phyloP scores from a whole-genome alignment of 2,329 filamentous ascomycete genomes.

The Sporothrix humicola region DNA sequence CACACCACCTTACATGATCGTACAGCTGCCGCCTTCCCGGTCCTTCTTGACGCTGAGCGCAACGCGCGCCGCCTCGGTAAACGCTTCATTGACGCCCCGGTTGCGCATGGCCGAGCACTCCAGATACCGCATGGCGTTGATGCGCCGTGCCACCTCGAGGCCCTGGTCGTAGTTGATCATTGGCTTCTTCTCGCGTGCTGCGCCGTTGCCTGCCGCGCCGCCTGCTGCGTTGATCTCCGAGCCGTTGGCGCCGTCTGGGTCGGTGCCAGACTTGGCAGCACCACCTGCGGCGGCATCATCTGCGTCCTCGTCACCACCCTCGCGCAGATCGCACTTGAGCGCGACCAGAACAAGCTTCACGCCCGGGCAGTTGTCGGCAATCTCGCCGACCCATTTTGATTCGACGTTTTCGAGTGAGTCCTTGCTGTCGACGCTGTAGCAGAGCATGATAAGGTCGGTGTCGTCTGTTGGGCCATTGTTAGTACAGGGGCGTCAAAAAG shows the following conservation, averaged over 20 bases:
- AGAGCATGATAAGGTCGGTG: conserved; percentile 98
- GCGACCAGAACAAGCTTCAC: conserved; percentile 95
- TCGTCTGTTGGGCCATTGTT: conserved; percentile 59
- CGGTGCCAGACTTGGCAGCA: conserved; percentile 40
- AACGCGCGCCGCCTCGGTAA: conserved; percentile 95
- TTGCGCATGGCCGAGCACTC: conserved; percentile 99
- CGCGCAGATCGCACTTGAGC: conserved; percentile 93
- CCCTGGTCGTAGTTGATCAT: conserved; percentile 92
- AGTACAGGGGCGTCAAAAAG: background rate
- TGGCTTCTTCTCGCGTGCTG: conserved; percentile 64
- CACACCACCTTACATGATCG: conserved; percentile 57
- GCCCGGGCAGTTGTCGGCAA: conserved; percentile 94
- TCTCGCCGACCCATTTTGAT: conserved; percentile 98
- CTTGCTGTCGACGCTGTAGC: conserved; percentile 95
- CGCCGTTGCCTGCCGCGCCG: conserved; percentile 44
- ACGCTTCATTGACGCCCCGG: conserved; percentile 96
- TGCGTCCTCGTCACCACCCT: conserved; percentile 74
- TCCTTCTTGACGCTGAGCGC: conserved; percentile 76
- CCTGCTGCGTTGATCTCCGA: conserved; percentile 61
- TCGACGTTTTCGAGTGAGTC: conserved; percentile 98
- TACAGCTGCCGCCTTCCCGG: conserved; percentile 66
- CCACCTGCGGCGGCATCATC: conserved; percentile 57
- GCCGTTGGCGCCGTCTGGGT: conserved; percentile 23
- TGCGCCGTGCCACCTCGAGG: conserved; percentile 86
- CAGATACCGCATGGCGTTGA: conserved; percentile 91